phyloP scores from a whole-genome alignment of 2,329 filamentous ascomycete species.

The Penicillium thymicola region DNA sequence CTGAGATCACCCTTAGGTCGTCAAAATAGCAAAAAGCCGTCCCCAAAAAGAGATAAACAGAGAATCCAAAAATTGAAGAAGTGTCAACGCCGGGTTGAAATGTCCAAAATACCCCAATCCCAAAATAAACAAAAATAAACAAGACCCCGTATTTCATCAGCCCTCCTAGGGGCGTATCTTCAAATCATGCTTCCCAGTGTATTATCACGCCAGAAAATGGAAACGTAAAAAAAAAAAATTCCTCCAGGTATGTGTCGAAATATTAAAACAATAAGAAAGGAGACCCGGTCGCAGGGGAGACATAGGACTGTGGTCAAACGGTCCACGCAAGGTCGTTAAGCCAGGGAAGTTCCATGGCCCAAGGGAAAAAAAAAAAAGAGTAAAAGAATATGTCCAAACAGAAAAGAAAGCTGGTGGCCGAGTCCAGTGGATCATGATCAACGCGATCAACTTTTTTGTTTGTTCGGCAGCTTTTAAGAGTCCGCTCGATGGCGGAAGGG shows the following conservation, averaged over 20 bases:
- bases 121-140: slow-evolving; percentile 1
- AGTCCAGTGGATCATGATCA: slow-evolving; percentile 14
- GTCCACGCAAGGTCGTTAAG: slow-evolving; percentile 9
- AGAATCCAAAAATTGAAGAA: background rate
- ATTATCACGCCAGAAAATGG: slow-evolving; percentile 15
- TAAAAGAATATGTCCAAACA: slow-evolving; percentile 12
- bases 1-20: slow-evolving; percentile 11
- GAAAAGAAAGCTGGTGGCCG: slow-evolving; percentile 18
- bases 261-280: slow-evolving; percentile 26
- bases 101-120: slow-evolving; percentile 2
- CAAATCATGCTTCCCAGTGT: slow-evolving; percentile 21
- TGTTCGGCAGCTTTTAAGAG: slow-evolving; percentile 13
- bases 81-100: slow-evolving; percentile 9
- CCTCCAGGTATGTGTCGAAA: slow-evolving; percentile 16
- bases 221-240: slow-evolving; percentile 7
- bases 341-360: slow-evolving; percentile 6
- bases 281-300: background rate
- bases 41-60: slow-evolving; percentile 9
- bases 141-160: slow-evolving; percentile 13
- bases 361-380: background rate
- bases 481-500: background rate
- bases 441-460: slow-evolving; percentile 11
- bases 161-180: slow-evolving; percentile 13
- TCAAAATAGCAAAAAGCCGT: slow-evolving; percentile 7
- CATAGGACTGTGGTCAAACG: slow-evolving; percentile 7